These are phyloP conservation scores for Thinopyrum obtusiflorum DNA, from an alignment of 202 grass and related monocot species.

Conservation along the genomic window DNA sequence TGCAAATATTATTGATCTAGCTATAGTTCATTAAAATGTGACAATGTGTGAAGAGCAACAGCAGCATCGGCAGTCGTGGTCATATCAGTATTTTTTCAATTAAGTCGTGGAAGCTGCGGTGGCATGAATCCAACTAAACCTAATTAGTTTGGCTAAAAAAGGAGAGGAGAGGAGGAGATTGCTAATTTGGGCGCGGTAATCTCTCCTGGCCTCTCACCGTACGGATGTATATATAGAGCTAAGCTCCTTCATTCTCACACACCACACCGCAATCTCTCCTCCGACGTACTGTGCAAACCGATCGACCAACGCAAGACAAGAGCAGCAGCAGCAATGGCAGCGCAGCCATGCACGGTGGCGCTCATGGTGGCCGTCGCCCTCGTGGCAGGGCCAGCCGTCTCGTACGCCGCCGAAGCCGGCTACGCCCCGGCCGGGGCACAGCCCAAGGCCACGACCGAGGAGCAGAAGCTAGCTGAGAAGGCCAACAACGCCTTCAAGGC, in stretches of 20 bases:
- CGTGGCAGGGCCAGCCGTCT: not conserved
- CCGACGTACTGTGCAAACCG: not conserved
- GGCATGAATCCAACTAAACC: no score
- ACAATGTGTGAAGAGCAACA: no score
- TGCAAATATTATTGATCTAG: no score
- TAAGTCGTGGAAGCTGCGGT: no score
- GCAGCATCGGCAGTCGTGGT: no score
- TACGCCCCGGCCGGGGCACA: not conserved
- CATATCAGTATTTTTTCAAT: no score
- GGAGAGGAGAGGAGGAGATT: not conserved
- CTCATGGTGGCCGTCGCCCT: constrained; percentile 19
- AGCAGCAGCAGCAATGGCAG: not conserved
- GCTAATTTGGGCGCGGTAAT: not conserved
- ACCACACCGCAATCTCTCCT: not conserved
- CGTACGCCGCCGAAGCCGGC: constrained; percentile 16
- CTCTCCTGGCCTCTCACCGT: no score
- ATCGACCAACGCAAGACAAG: not conserved
- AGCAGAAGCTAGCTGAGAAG: not conserved
- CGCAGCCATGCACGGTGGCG: not conserved
- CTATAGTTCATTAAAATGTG: no score
- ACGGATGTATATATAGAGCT: not conserved
- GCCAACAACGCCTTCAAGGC: not conserved
- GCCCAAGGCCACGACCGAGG: not conserved
- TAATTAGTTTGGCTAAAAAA: no score
- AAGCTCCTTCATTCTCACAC: not conserved